Evolutionary conservation across 2,329 filamentous ascomycete species (phyloP), one percentile per base, ranked within the genome.

Genomic region (Colletotrichum shisoi): DNA sequence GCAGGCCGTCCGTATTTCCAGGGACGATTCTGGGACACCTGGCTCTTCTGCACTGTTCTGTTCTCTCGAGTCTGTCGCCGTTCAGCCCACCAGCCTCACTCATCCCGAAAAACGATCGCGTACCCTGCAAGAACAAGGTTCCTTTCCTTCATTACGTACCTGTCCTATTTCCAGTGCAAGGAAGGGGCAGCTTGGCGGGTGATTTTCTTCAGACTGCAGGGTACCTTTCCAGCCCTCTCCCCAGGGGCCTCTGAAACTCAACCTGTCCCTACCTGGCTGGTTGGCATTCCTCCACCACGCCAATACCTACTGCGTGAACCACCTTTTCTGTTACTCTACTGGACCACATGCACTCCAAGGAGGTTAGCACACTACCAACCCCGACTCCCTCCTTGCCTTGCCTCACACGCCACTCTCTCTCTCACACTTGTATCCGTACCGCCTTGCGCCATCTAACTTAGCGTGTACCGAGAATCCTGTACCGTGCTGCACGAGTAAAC

Each of bases 231-330:
- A 58, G 37, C 56, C 34, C 31, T 48, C 44, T 54, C 19, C 56
- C 56, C 64, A 67, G 64, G 60, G 64, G 62, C 54, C 64, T 67
- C 64, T 64, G 64, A 67, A 67, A 64, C 64, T 51, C 54, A 60
- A 67, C 54, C 61, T 64, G 61, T 67, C 64, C 64, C 61, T 67
- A 67, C 60, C 64, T 64, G 64, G 64, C 61, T 46, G 54, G 61
- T 46, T 56, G 37, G 48, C 64, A 64, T 64, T 60, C 57, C 57
- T 52, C 57, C 15, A 40, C 57, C 40, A 52, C 57, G 56, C 42
- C 54, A 48, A 53, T 48, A 45, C 60, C 63, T 40, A 62, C 49
- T 53, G n/a, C 45, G 62, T 42, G 51, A 57, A 64, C 62, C 37
- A 57, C 40, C 17, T 45, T 57, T 34, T 57, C 40, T 57, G 40